phyloP scores from a whole-genome alignment of 202 grass and related monocot genomes.

The Digitaria exilis region DNA sequence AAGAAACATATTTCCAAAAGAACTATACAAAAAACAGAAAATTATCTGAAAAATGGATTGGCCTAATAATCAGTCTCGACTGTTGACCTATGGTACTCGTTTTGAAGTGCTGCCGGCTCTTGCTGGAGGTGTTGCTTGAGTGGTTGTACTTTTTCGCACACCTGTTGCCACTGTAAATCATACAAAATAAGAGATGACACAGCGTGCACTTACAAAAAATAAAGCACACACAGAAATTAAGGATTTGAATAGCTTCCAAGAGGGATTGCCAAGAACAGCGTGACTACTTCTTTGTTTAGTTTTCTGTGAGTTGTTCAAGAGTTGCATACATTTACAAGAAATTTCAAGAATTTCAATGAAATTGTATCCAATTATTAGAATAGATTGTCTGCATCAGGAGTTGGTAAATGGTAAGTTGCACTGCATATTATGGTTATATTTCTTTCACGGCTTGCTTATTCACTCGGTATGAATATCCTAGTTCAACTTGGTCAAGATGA shows the following conservation, averaged over 20 bases:
- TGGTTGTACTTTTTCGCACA: slow-evolving; percentile 50
- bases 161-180: slow-evolving; percentile 48
- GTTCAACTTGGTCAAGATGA: slow-evolving; percentile 5
- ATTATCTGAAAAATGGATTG: slow-evolving; percentile 8
- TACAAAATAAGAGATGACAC: not conserved
- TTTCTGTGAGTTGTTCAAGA: not conserved
- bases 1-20: slow-evolving; percentile 22
- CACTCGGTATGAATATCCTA: not conserved
- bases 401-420: slow-evolving; percentile 21
- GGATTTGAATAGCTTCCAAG: not conserved
- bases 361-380: slow-evolving; percentile 18
- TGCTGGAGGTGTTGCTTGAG: slow-evolving; percentile 54
- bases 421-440: slow-evolving; percentile 4
- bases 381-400: not conserved
- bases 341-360: not conserved
- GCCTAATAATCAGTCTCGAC: slow-evolving; percentile 5
- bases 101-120: slow-evolving; percentile 52
- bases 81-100: slow-evolving; percentile 57
- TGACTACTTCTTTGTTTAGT: not conserved
- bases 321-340: not conserved
- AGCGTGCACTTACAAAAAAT: not conserved
- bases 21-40: slow-evolving; percentile 39
- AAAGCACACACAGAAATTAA: not conserved
- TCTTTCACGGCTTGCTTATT: not conserved
- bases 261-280: not conserved